These are phyloP conservation scores for Aphanomyces astaci DNA, from an alignment of 352 stramenopile genomes.

Conservation along the genomic window DNA sequence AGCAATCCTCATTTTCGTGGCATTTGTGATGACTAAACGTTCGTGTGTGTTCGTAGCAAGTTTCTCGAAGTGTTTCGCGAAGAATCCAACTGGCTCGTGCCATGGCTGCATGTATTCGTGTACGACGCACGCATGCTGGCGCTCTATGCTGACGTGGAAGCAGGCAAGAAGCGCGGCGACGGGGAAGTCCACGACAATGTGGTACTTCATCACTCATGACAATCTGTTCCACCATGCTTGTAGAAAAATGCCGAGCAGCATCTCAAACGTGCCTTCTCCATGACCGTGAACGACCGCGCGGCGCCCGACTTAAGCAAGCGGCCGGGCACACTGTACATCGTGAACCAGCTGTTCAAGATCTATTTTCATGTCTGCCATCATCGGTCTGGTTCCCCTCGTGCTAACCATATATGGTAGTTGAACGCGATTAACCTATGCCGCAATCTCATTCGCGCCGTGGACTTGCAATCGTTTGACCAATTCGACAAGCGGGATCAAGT, in stretches of 20 bases:
- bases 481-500: slow-evolving; percentile 87
- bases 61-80: slow-evolving; percentile 81
- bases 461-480: slow-evolving; percentile 72
- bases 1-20: not conserved
- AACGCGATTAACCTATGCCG: slow-evolving; percentile 92
- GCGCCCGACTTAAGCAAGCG: slow-evolving; percentile 78
- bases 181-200: slow-evolving; percentile 65
- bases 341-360: slow-evolving; percentile 96
- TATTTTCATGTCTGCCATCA: slow-evolving; percentile 86
- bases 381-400: not conserved
- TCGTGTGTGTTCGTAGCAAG: slow-evolving; percentile 36
- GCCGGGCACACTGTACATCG: slow-evolving; percentile 83
- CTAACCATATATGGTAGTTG: too few relatives aligned
- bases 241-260: slow-evolving; percentile 73
- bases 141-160: slow-evolving; percentile 51
- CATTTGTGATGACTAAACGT: not conserved
- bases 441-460: slow-evolving; percentile 87
- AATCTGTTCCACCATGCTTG: not conserved
- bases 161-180: slow-evolving; percentile 52
- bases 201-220: slow-evolving; percentile 10
- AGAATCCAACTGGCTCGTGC: slow-evolving; percentile 81
- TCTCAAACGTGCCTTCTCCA: slow-evolving; percentile 80
- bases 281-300: slow-evolving; percentile 76
- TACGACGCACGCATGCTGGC: slow-evolving; percentile 73
- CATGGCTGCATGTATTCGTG: slow-evolving; percentile 70